A percentile compares a stretch with the other conserved stretches of the same genome.
These are phyloP conservation scores for Babesia divergens DNA, from an alignment of 169 alveolate genomes.

Conservation along the genomic window DNA sequence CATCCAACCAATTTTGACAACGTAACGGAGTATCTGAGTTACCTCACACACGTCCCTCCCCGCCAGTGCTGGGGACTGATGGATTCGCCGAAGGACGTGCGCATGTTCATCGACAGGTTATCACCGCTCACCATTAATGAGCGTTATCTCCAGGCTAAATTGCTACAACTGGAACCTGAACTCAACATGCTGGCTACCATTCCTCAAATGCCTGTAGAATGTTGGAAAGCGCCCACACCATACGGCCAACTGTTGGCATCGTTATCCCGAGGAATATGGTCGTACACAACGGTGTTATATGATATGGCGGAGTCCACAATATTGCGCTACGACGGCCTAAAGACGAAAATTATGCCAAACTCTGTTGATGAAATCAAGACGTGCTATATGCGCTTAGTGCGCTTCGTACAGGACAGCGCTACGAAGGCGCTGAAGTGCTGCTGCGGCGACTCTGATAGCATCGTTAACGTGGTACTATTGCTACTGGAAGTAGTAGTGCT, in stretches of 20 bases:
- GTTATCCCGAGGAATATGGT: slow-evolving; percentile 18
- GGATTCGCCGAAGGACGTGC: slow-evolving; percentile 19
- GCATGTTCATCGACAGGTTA: slow-evolving; percentile 37
- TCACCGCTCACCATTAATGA: slow-evolving; percentile 46
- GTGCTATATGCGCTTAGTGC: neutral
- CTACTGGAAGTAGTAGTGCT: neutral
- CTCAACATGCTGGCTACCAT: neutral
- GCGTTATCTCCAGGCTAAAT: slow-evolving; percentile 18
- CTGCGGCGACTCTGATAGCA: slow-evolving; percentile 3
- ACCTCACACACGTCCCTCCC: slow-evolving; percentile 18
- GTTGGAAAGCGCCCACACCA: slow-evolving; percentile 40
- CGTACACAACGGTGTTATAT: neutral
- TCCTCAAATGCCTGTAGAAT: neutral
- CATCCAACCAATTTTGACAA: slow-evolving; percentile 42
- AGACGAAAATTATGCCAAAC: neutral
- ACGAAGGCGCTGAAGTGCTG: neutral
- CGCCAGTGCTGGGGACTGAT: slow-evolving; percentile 45
- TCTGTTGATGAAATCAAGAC: neutral
- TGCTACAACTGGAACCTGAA: slow-evolving; percentile 35
- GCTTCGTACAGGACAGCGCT: neutral
- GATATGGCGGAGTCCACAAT: neutral
- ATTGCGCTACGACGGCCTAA: slow-evolving; percentile 1
- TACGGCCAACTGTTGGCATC: slow-evolving; percentile 30
- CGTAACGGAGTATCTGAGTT: slow-evolving; percentile 30
- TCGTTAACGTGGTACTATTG: neutral